Base-by-base conservation (phyloP, 2,329 filamentous ascomycete genomes). In the Penicillium griseofulvum region DNA sequence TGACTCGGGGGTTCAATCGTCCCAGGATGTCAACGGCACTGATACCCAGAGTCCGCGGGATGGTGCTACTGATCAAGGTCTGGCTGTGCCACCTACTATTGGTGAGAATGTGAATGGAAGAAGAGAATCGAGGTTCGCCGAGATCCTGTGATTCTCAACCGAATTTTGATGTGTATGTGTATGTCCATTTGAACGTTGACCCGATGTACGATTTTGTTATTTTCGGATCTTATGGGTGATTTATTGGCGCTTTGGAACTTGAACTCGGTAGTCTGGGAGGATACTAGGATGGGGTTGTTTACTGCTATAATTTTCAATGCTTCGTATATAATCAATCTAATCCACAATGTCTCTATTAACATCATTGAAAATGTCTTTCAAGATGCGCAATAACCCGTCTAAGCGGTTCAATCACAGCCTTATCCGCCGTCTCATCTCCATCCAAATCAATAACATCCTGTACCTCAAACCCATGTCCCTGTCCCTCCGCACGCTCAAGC, bases 111-210 rank as follows among this genome's bases (percentile, higher is more conserved):
- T 63, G 41, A 66, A 64, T 51, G 60, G 66, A 14, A 64, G 58
- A 12, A 66, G 72, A 6, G 71, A 71, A 42, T 74, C 71, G 2
- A 62, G 69, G 45, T 74, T 74, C 52, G 73, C 71, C 1, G 72
- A 74, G 41, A 70, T 73, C 59, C 51, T 74, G 49, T 28, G 26
- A 28, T 28, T 59, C 19, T 59, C 19, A 43, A 9, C 49, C 56
- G 22, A 24, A 34, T 58, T 34, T 17, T 59, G 46, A 45, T 57
- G 19, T 51, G 50, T 56, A n/a, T 48, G 22, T 56, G 42, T 22
- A 50, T 43, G n/a, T n/a, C n/a, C n/a, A n/a, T n/a, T n/a, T 43
- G 31, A 49, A 50, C 17, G 28, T 50, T 17, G 12, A n/a, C 17
- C 22, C 22, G 43, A 50, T 34, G 48, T 44, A 50, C 12, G 37